These are phyloP conservation scores for Podila horticola DNA, from an alignment of 192 early-diverging fungal genomes.

Conservation along the genomic window DNA sequence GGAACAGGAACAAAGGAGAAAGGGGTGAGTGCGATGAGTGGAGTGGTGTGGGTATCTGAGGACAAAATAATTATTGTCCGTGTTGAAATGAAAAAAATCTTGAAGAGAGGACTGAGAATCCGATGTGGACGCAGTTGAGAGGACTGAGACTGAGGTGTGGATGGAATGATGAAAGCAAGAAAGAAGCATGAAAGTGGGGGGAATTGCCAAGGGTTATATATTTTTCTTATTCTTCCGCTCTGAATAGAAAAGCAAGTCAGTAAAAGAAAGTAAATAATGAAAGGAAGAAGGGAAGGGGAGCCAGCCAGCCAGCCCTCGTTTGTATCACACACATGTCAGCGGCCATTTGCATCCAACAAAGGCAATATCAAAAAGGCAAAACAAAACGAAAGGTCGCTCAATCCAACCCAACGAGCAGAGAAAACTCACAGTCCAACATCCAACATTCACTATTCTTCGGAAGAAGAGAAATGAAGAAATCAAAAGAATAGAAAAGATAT, in stretches of 20 bases:
- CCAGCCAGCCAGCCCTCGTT: background rate
- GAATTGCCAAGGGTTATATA: background rate
- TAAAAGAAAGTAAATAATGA: background rate
- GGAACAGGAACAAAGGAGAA: background rate
- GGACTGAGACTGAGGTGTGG: background rate
- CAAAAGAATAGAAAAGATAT: too few relatives aligned
- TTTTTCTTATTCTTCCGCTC: background rate
- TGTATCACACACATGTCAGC: slow-evolving; percentile 7
- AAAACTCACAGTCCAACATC: too few relatives aligned
- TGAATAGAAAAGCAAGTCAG: background rate
- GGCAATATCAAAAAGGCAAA: background rate
- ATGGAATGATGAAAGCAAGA: background rate
- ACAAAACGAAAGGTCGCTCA: too few relatives aligned
- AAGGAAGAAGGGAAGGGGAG: background rate
- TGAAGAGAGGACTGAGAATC: background rate
- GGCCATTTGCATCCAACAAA: background rate
- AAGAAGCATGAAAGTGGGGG: background rate
- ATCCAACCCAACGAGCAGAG: too few relatives aligned
- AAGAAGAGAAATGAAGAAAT: too few relatives aligned
- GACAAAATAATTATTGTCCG: background rate
- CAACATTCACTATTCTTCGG: too few relatives aligned
- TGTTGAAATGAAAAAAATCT: background rate
- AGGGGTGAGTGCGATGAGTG: background rate
- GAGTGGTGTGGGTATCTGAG: background rate
- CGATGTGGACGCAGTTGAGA: background rate